These are phyloP conservation scores for Fallopia convolvulus DNA, from an alignment of 148 eudicot genomes.

Conservation along the genomic window DNA sequence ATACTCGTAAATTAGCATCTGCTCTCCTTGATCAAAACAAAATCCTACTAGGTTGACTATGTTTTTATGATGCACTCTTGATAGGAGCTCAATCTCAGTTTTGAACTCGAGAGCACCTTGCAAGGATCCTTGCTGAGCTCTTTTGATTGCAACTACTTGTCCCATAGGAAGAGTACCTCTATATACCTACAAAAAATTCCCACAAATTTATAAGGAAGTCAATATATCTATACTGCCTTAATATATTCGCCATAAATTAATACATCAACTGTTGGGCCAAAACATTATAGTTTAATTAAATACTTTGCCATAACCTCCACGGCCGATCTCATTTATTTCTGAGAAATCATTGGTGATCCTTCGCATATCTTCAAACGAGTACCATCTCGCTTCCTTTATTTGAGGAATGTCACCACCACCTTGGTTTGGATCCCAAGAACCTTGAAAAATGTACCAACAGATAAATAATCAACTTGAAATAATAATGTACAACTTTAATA, in stretches of 20 bases:
- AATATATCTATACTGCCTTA: neutral
- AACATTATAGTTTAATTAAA: neutral
- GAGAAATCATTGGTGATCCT: conserved; percentile 57
- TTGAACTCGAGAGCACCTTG: conserved; percentile 81
- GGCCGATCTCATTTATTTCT: conserved; percentile 48
- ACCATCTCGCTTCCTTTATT: conserved; percentile 61
- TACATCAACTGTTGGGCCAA: neutral
- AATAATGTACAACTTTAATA: neutral
- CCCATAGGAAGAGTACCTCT: conserved; percentile 55
- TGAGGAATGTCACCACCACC: conserved; percentile 58
- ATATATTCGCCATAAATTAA: neutral
- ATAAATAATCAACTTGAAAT: neutral
- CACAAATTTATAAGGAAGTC: neutral
- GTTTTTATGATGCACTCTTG: conserved; percentile 88
- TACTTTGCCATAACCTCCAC: conserved; percentile 90
- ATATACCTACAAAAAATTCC: conserved; percentile 43
- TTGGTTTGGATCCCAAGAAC: conserved; percentile 52
- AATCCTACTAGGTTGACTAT: conserved; percentile 75
- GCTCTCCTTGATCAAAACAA: conserved; percentile 70
- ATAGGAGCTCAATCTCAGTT: conserved; percentile 83
- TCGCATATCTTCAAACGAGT: conserved; percentile 64
- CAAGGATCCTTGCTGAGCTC: conserved; percentile 66
- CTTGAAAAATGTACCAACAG: conserved; percentile 27
- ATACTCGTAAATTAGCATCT: conserved; percentile 73
- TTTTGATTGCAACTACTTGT: conserved; percentile 66